Evolutionary conservation across 768 basidiomycete genomes (phyloP), one percentile per base, ranked within the genome.

Genomic region (Hygrocybe coccinea): DNA sequence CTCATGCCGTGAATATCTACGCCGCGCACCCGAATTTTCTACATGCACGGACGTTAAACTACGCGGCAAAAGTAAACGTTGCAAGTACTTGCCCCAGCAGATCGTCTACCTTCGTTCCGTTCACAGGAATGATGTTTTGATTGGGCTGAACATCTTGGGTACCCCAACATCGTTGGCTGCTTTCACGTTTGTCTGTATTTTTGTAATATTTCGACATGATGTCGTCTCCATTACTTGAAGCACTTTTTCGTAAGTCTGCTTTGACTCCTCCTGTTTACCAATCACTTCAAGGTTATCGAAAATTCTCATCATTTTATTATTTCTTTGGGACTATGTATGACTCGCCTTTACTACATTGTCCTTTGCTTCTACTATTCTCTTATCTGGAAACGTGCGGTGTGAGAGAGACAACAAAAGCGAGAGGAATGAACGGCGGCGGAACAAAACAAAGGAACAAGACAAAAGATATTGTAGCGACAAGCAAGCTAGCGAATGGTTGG

Each of bases 41-140:
- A 73, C 72, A 74, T 73, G 80, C 76, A 71, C 68, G 67, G 79
- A 71, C 78, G 85, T 84, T 86, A 86, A 86, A 86, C 84, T 63
- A 77, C 79, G 68, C 76, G 82, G 84, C 84, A 56, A 86, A 61
- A 86, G 54, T 76, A 36, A 36, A 61, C 64, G 61, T n/a, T n/a
- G n/a, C n/a, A n/a, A n/a, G n/a, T 60, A 47, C 33, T 24, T 22
- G 65, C 66, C 67, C 71, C 69, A 71, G 81, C 82, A 85, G 83
- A 84, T 76, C 77, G 76, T 84, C 79, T 70, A 70, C 78, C 78
- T 72, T 74, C 65, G 59, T 57, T 45, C 59, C 36, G 54, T 19
- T 44, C 55, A 51, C 65, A 60, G 69, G 73, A 71, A 64, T 59
- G 80, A 76, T 73, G 76, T 73, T 76, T 80, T 79, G 81, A 78